Evolutionary conservation across 2,329 filamentous ascomycete genomes (phyloP), one percentile per base, ranked within the genome.

Genomic region (Penicillium sp.): DNA sequence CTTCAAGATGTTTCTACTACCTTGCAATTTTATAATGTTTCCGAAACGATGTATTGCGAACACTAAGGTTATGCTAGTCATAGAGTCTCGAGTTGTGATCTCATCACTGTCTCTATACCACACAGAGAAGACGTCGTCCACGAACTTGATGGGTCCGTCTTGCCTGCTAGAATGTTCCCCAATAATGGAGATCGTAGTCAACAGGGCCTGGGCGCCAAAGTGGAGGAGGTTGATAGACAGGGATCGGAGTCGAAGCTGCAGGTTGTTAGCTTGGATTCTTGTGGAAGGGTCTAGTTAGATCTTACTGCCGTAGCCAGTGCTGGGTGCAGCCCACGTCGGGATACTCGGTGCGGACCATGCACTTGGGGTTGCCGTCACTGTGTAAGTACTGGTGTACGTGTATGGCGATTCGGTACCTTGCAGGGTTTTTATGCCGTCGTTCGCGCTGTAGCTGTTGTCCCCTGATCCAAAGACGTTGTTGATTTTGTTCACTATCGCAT

Each of bases 401-500:
- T 43, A 57, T 22, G 60, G 57, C 3, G 54, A 57, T 20, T 62
- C 43, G 5, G 42, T 51, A 4, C 12, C 14, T 10, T 11, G n/a
- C 2, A 62, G 43, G 25, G 41, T 28, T 4, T 37, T 31, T 14
- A 60, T 62, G 11, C 57, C 60, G 39, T 59, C 41, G n/a, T 49
- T 57, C 5, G 57, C 1, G 2, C 61, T 61, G 22, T 74, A 70
- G 14, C 64, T 67, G 25, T 70, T 61, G 50, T 75, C 72, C 0
- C 72, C 72, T 1, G 47, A 54, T 2, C 75, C 74, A 45, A 75
- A 77, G 1, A 77, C 63, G 41, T 76, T 77, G 42, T 64, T 73
- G 54, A 75, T 71, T 38, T 72, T 66, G 53, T 76, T 76, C 0
- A 75, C 58, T 2, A 75, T 71, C 62, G 7, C 5, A 14, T 45